Evolutionary conservation across 345 rosid genomes (phyloP), one percentile per base, ranked within the genome.

Genomic region (Fremontodendron californicum): DNA sequence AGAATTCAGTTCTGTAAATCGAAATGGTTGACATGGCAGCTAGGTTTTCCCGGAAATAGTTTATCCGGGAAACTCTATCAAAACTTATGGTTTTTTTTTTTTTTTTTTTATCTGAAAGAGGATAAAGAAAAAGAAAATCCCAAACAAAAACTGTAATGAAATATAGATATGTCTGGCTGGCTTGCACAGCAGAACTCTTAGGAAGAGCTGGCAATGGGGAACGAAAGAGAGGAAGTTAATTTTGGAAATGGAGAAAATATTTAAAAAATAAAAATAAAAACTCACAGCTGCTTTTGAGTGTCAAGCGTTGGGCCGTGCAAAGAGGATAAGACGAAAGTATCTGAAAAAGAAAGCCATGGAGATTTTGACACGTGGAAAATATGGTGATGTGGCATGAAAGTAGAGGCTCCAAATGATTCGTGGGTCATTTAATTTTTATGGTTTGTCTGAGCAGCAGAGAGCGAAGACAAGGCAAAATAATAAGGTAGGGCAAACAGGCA

Each of bases 1-100:
- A 87, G 75, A 88, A 61, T 77, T 86, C 86, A 29, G 86, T 75
- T 52, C 82, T 81, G 77, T 82, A 82, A 77, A 89, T 39, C 15
- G 85, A 77, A 65, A 87, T 66, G 43, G 87, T 78, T 35, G 90
- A 81, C 97, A 90, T 90, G 19, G 71, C 43, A 75, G 43, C 21
- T 10, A 39, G 7, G 45, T 61, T 46, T 61, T 62, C 71, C 54
- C 64, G 64, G 65, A 5, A 0, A 21, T 31, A 2, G 9, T 25
- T 11, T n/a, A n/a, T 4, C 75, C 45, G 55, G 55, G 15, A 69
- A 69, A 69, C 52, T 37, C 1, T 64, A 35, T 4, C 27, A 1
- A 54, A 54, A 8, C 29, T 54, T 55, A 21, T 16, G 23, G 48
- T n/a, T n/a, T n/a, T n/a, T n/a, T n/a, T n/a, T 12, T 68, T 52